Evolutionary conservation across 441 rosid species (phyloP), one percentile per base, ranked within the genome.

Genomic region (Gossypium gossypioides): DNA sequence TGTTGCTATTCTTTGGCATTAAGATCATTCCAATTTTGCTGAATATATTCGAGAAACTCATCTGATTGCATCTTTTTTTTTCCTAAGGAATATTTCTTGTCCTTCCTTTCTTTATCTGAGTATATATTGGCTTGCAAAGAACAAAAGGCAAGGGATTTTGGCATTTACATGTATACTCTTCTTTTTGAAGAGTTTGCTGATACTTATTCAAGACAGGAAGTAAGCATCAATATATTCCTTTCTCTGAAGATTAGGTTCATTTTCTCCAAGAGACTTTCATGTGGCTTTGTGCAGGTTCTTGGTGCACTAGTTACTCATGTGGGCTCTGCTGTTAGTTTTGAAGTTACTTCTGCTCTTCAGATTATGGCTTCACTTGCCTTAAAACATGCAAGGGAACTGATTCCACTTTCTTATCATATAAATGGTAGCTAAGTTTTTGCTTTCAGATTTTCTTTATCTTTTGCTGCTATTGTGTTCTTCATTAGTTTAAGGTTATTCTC

Each of bases 281-380:
- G 64, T 62, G 74, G 54, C 72, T 73, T 72, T 67, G 42, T 71
- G 81, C 89, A 92, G 97, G 81, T 92, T 78, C 88, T 90, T 72
- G 88, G 95, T 79, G 85, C 90, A 75, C 81, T 92, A 76, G 85
- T 92, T 76, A 86, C 90, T 72, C 97, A 92, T 80, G 87, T 92
- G 65, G 97, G 97, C 78, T 87, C 94, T 62, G 91, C 88, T 74
- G 82, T 89, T 78, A 84, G 77, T 76, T 82, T 76, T 66, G 95
- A 92, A 84, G 89, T 87, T 74, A 82, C 84, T 81, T 89, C 95
- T 79, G 91, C 93, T 77, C 77, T 90, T 76, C 87, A 92, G 77
- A 79, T 84, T 74, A 77, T 92, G 90, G 81, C 82, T 55, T 76
- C 82, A 69, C 83, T 92, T 77, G 90, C 84, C 10, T 81, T 82